Base-by-base conservation (phyloP, 768 basidiomycete genomes). In the Suillus luteus region DNA sequence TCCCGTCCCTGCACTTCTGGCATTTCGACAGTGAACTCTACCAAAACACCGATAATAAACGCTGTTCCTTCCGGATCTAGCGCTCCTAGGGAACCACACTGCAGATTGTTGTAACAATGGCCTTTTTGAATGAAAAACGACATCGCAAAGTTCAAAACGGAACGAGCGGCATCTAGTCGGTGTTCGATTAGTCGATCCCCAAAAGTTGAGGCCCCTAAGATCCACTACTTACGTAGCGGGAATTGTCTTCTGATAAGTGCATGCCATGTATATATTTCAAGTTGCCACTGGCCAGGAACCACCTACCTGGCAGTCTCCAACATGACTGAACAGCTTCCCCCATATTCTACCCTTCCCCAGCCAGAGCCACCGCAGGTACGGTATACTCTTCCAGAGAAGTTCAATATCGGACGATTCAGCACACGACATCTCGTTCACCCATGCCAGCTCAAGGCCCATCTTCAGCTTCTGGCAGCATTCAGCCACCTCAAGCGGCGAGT, bases 241-340 rank as follows among this genome's bases (percentile, higher is more conserved):
- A 35, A 35, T 35, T 8, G 8, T 7, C 7, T 8, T 43, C 6
- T 9, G 43, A 44, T 44, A 43, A 43, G 41, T 7, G 19, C 15
- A 43, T 43, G 19, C 27, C 2, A 27, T 19, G 43, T 44, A 19
- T 19, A 19, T 19, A 19, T 44, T 19, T 44, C 27, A 27, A 27
- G 27, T 27, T 27, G 27, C 27, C 27, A 27, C 27, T 27, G 27
- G 1, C 17, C 43, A 49, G 51, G 51, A 52, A 52, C 31, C 17
- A 19, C 51, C 0, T 27, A 49, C 24, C 8, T 3, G 14, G 2
- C 51, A 52, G 15, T 27, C 12, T 27, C 27, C 51, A 52, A 11
- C 27, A 8, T 89, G 88, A 86, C 89, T 86, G 85, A 83, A 86
- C 0, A 82, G 81, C 46, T 81, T 89, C 22, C 76, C 92, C 24